Base-by-base conservation (phyloP, 2,329 filamentous ascomycete species). In the Colletotrichum echinochloae region DNA sequence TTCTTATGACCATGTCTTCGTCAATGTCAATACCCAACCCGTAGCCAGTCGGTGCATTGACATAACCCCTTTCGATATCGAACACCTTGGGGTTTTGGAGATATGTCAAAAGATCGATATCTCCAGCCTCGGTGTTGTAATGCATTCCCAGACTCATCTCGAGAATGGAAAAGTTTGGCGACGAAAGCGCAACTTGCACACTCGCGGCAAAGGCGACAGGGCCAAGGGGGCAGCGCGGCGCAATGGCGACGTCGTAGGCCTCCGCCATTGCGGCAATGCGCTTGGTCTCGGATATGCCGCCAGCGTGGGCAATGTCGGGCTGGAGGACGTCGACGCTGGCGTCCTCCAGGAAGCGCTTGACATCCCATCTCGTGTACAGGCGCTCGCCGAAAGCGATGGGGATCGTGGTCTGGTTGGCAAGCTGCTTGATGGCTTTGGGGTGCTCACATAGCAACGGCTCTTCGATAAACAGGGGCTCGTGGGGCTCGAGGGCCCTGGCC, bases 81-180 rank as follows among this genome's bases (percentile, higher is more conserved):
- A 89, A 91, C 0, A 90, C 86, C 39, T 83, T 83, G 0, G 86
- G 82, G 75, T 91, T 87, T 74, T 85, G 86, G 1, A 87, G 80
- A 75, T 91, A 92, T 62, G 85, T 90, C n/a, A 84, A 86, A 65
- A 91, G 81, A 77, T 91, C 89, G 14, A 72, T 55, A 28, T 74
- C 86, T 85, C 70, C 70, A 0, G 70, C 70, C 33, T 72, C 70
- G 9, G 83, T 84, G 74, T 92, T 92, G 77, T 92, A 93, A 78
- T 93, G 91, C 76, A 92, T 92, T 0, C 90, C 90, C 49, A 92
- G 75, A 71, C 87, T 89, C 90, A 92, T 92, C 77, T 92, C 90
- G 76, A 91, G 89, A 55, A 92, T 91, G 11, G 84, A 86, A 76
- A 89, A 91, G 79, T 89, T 92, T 72, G 82, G 84, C 48, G 78